Base-by-base conservation (phyloP, 805 yeast species). In the Yueomyces sinensis region DNA sequence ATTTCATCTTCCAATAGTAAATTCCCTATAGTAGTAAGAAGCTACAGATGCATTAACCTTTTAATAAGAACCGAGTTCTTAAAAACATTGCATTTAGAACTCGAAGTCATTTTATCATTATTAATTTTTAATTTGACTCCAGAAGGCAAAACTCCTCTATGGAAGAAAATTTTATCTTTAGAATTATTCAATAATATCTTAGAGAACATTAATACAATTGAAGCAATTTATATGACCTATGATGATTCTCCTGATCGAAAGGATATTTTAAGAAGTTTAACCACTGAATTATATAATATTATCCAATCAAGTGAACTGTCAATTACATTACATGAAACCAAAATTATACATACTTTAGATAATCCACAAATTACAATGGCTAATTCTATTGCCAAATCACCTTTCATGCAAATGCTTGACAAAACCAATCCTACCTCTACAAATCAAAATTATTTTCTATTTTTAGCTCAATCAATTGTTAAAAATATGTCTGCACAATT, bases 61-160 rank as follows among this genome's bases (percentile, higher is more conserved):
- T 52, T 89, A 29, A 55, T 86, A 4, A 61, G 70, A 24, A 49
- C 59, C 9, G 74, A 76, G 18, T 82, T 75, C 44, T 62, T 86
- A 16, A 56, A 65, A 0, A 66, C 73, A 5, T 56, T 89, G 27
- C 78, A 72, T 34, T 68, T 80, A 23, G 96, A 89, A 54, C 66
- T 82, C 18, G 95, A 86, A 47, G 86, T 84, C 5, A 72, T 87
- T 2, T 57, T 89, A 13, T 76, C 93, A 0, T 62, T 81, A 18
- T 56, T 86, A 24, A 82, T 81, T 14, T 93, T 82, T 49, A 67
- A 71, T n/a, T 49, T 82, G n/a, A 64, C 77, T 1, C 62, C 64
- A 24, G 75, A 72, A 5, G 66, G 76, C 0, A 65, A 66, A 1
- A 46, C 69, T 2, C 74, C 77, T 3, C 37, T 48, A 5, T 89